Conservation (phyloP, 2,329 filamentous ascomycete genomes). For the Penicillium sp. region DNA sequence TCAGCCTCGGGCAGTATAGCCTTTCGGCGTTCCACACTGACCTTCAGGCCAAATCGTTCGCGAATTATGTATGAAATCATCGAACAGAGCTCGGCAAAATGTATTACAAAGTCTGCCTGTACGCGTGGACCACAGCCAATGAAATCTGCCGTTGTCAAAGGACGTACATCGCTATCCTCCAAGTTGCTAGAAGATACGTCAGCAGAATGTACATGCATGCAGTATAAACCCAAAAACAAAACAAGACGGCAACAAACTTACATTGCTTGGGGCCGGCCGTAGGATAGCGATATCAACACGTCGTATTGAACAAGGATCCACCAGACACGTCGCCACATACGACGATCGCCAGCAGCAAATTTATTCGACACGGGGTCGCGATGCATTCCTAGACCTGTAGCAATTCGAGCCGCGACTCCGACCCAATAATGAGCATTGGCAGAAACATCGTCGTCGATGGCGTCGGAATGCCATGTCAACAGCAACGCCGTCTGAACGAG, state of each 20-base stretch:
- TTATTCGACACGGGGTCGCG: conserved; percentile 39
- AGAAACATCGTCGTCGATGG: conserved; percentile 51
- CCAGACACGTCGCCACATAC: conserved; percentile 43
- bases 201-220: not conserved
- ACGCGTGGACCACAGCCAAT: conserved; percentile 45
- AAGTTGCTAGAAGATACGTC: conserved; percentile 32
- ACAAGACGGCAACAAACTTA: conserved; percentile 20
- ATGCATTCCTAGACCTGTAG: conserved; percentile 54
- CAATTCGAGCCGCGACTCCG: conserved; percentile 50
- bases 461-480: conserved; percentile 54
- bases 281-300: conserved; percentile 42
- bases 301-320: conserved; percentile 44
- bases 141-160: conserved; percentile 45
- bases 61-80: conserved; percentile 47
- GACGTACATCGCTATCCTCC: conserved; percentile 50
- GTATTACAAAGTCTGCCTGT: conserved; percentile 43
- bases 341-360: conserved; percentile 38
- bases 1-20: conserved; percentile 40
- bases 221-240: not conserved
- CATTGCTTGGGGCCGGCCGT: conserved; percentile 52
- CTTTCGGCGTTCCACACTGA: conserved; percentile 38
- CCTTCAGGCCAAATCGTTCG: conserved; percentile 39
- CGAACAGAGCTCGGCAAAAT: conserved; percentile 49
- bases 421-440: conserved; percentile 54
- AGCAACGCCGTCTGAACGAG: conserved; percentile 54